Percentiles rank a stretch among this genome's conserved stretches.
phyloP scores from a whole-genome alignment of 139 green algal genomes.

The Chlamydomonas eustigma region DNA sequence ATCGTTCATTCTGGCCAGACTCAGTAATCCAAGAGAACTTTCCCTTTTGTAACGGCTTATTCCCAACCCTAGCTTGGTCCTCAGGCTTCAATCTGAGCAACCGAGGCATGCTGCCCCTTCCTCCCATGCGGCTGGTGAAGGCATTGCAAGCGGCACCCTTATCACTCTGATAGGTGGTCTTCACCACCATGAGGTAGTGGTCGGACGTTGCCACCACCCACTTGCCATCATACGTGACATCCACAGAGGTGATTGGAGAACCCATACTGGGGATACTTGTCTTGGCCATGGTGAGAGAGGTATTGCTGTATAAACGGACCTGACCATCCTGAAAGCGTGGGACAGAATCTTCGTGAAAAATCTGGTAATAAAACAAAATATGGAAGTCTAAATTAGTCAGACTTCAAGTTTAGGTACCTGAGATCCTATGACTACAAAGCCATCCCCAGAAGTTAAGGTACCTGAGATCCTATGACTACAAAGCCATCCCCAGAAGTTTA shows the following conservation, averaged over 20 bases:
- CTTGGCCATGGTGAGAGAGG: constrained; percentile 69
- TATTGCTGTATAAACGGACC: constrained; percentile 86
- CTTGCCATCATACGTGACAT: constrained; percentile 40
- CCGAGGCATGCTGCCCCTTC: constrained; percentile 62
- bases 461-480: not conserved
- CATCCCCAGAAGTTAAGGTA: not conserved
- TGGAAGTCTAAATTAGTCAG: no score
- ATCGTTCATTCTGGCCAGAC: constrained; percentile 71
- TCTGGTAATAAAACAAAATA: no score
- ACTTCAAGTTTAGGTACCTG: not conserved
- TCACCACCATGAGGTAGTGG: constrained; percentile 91
- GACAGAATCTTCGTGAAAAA: not conserved
- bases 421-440: not conserved
- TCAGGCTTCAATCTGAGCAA: constrained; percentile 84
- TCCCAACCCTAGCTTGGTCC: constrained; percentile 37
- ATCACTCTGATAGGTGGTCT: constrained; percentile 73
- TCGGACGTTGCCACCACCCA: constrained; percentile 91
- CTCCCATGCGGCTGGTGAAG: constrained; percentile 69
- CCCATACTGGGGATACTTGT: constrained; percentile 88
- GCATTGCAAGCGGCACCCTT: constrained; percentile 47
- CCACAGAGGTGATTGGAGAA: constrained; percentile 72
- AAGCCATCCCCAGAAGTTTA: not conserved
- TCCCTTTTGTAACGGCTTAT: constrained; percentile 16
- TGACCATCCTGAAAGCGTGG: constrained; percentile 28
- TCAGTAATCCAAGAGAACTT: constrained; percentile 80